Conservation (phyloP, 495 filamentous ascomycete genomes). For the Chaetomidium leptoderma region DNA sequence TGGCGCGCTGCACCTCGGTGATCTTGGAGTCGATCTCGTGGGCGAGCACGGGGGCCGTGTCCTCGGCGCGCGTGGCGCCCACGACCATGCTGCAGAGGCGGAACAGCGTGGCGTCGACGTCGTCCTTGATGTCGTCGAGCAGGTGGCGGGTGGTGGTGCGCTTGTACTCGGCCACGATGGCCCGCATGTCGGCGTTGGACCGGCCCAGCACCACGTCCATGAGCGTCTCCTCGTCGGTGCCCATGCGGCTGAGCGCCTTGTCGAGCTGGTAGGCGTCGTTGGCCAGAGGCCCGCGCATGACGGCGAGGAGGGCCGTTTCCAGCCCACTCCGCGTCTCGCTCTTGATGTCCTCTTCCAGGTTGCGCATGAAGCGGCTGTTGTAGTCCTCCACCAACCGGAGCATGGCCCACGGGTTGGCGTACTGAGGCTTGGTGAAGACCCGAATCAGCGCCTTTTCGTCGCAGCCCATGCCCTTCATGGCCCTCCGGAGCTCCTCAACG, state of each 20-base stretch:
- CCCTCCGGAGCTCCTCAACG: neutral
- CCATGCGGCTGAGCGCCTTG: slow-evolving; percentile 9
- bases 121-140: neutral
- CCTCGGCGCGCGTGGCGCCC: slow-evolving; percentile 5
- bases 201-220: slow-evolving; percentile 8
- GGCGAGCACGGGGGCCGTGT: slow-evolving; percentile 4
- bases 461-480: slow-evolving; percentile 12
- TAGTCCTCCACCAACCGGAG: slow-evolving; percentile 4
- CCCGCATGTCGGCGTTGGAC: slow-evolving; percentile 6
- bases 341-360: slow-evolving; percentile 7
- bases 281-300: slow-evolving; percentile 1
- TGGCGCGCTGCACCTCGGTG: slow-evolving; percentile 8
- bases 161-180: slow-evolving; percentile 5
- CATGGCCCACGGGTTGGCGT: slow-evolving; percentile 5
- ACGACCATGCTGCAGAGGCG: slow-evolving; percentile 9
- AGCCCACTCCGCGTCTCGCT: slow-evolving; percentile 5
- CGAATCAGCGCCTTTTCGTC: slow-evolving; percentile 11
- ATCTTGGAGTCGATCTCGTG: slow-evolving; percentile 7
- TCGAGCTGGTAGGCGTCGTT: neutral
- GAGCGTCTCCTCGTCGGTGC: slow-evolving; percentile 10
- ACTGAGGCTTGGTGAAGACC: neutral
- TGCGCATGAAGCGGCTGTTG: slow-evolving; percentile 8
- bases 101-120: slow-evolving; percentile 8
- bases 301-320: slow-evolving; percentile 3
- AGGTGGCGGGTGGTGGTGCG: neutral